Evolutionary conservation across 23 red algal genomes (phyloP).

Genomic region (Pyropia yezoensis): DNA sequence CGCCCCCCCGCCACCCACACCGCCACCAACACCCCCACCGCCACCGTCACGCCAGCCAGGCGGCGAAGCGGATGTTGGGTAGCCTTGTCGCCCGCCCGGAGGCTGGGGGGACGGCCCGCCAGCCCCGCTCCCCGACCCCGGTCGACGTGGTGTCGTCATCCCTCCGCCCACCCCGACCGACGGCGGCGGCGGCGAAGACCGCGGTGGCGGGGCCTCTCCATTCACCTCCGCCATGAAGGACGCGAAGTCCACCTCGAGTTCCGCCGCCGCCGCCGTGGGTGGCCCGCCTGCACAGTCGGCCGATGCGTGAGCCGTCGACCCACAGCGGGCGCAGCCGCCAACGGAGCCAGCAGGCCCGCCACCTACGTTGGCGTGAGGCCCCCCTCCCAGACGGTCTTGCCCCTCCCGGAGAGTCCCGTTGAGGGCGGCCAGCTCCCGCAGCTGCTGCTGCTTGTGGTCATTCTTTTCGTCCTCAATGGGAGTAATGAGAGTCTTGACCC

Average conservation of each 20-base stretch:
- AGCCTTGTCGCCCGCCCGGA: too few relatives aligned
- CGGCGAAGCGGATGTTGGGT: too few relatives aligned
- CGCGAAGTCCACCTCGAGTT: slow-evolving; percentile 56
- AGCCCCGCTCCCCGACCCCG: too few relatives aligned
- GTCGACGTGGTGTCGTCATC: too few relatives aligned
- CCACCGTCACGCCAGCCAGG: too few relatives aligned
- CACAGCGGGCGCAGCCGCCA: slow-evolving; percentile 26
- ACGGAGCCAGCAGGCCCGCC: slow-evolving; percentile 1
- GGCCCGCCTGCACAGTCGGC: slow-evolving; percentile 21
- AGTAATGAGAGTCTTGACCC: slow-evolving; percentile 69
- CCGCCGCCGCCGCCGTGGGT: slow-evolving; percentile 3
- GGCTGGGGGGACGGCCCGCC: too few relatives aligned
- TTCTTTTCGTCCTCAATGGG: slow-evolving; percentile 80
- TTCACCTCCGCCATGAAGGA: slow-evolving; percentile 56
- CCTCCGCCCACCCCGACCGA: too few relatives aligned
- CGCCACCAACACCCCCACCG: too few relatives aligned
- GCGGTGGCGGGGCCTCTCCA: slow-evolving; percentile 3
- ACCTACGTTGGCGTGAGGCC: background rate
- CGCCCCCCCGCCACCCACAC: too few relatives aligned
- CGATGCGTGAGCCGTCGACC: slow-evolving; percentile 37
- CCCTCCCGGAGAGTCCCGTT: slow-evolving; percentile 88
- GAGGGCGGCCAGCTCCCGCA: slow-evolving; percentile 84
- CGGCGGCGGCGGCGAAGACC: too few relatives aligned
- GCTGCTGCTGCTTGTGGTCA: slow-evolving; percentile 88
- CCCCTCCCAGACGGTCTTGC: slow-evolving; percentile 21